Conservation (phyloP, 345 rosid genomes). For the Salix dunnii region DNA sequence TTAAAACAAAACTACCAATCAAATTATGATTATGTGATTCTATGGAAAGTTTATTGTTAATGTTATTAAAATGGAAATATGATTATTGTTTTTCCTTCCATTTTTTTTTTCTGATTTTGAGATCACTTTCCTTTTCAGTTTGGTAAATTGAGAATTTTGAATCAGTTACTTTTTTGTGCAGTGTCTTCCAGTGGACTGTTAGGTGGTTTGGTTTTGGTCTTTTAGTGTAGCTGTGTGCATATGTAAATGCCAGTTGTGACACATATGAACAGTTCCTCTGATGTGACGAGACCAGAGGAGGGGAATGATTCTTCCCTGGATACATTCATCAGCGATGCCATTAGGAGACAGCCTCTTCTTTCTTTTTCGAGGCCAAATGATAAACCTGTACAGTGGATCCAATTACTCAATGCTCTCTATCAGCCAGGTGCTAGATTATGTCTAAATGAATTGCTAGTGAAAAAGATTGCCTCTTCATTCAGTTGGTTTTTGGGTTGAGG, state of each 20-base stretch:
- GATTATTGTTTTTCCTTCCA: background rate
- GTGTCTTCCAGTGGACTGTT: constrained; percentile 20
- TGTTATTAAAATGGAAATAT: background rate
- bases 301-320: constrained; percentile 75
- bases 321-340: constrained; percentile 52
- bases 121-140: background rate
- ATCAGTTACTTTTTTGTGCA: constrained; percentile 19
- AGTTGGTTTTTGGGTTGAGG: constrained; percentile 8
- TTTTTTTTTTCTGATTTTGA: background rate
- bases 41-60: background rate
- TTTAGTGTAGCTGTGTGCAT: background rate
- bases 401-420: constrained; percentile 77
- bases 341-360: constrained; percentile 69
- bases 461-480: background rate
- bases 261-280: constrained; percentile 41
- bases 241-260: constrained; percentile 58
- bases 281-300: constrained; percentile 63
- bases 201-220: constrained; percentile 8
- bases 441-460: background rate
- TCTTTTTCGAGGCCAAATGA: constrained; percentile 67
- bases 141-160: background rate
- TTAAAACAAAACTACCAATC: no score
- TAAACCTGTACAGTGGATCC: constrained; percentile 78
- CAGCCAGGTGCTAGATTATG: constrained; percentile 56
- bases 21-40: constrained; percentile 3